Conservation (phyloP, 495 filamentous ascomycete genomes). For the Hypoxylon fuscum region DNA sequence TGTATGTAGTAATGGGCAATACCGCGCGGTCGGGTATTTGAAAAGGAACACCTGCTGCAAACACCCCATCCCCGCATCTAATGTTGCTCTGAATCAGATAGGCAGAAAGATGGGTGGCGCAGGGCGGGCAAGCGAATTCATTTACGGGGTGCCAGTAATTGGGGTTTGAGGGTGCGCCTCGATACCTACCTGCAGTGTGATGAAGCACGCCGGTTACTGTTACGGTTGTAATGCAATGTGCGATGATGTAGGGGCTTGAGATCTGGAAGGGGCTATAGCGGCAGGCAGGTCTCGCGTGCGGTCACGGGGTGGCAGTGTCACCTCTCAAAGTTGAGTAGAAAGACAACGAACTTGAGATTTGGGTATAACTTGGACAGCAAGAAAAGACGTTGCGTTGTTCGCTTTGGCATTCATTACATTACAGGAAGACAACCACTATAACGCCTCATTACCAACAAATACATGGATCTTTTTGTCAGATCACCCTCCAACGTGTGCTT, state of each 20-base stretch:
- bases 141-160: no score
- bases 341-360: no score
- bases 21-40: not conserved
- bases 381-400: no score
- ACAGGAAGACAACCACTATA: not conserved
- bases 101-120: no score
- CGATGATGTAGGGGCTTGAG: constrained; percentile 12
- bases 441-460: not conserved
- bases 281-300: constrained; percentile 5
- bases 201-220: constrained; percentile 8
- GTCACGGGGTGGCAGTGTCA: constrained; percentile 1
- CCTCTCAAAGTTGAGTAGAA: not conserved
- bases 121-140: no score
- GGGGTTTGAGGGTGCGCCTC: no score
- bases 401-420: not conserved
- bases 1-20: not conserved
- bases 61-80: not conserved
- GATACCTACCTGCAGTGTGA: constrained; percentile 30
- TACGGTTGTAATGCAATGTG: constrained; percentile 22
- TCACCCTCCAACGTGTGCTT: not conserved
- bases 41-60: not conserved
- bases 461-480: not conserved
- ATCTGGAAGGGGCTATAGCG: constrained; percentile 21
- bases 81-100: no score
- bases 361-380: no score